These are phyloP conservation scores for Pythium monospermum DNA, from an alignment of 352 stramenopile species.

Conservation along the genomic window DNA sequence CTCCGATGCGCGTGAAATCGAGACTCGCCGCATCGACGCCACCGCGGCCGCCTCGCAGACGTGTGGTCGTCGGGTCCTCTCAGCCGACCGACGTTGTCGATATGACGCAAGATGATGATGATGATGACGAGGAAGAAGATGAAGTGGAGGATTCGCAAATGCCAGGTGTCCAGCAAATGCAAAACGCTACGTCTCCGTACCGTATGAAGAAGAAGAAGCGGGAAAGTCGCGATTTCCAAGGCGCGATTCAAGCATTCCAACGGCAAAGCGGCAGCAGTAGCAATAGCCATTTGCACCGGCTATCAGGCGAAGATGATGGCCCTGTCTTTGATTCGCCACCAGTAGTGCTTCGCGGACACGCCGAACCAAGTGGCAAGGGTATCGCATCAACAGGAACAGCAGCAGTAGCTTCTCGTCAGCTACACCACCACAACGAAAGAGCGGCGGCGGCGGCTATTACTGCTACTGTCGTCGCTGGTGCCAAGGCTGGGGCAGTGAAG, in stretches of 20 bases:
- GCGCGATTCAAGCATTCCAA: slow-evolving; percentile 42
- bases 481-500: too few species aligned
- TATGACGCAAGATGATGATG: slow-evolving; percentile 18
- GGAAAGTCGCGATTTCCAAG: slow-evolving; percentile 45
- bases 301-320: slow-evolving; percentile 15
- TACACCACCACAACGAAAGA: too few species aligned
- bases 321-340: slow-evolving; percentile 11
- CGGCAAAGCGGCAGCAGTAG: neutral
- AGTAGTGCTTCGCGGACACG: neutral
- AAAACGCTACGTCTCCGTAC: neutral
- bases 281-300: slow-evolving; percentile 5
- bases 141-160: slow-evolving; percentile 24
- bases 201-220: slow-evolving; percentile 24
- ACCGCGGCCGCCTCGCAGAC: neutral
- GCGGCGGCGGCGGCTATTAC: neutral
- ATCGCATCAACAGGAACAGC: too few species aligned
- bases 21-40: neutral
- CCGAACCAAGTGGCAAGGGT: too few species aligned
- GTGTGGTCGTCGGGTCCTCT: slow-evolving; percentile 6
- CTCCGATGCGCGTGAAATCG: neutral
- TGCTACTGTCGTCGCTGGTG: too few species aligned
- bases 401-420: too few species aligned
- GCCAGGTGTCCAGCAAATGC: slow-evolving; percentile 7
- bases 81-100: slow-evolving; percentile 14
- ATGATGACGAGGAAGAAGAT: slow-evolving; percentile 16